Conservation (phyloP, 1,284 basidiomycete species). For the Cerrena zonata region DNA sequence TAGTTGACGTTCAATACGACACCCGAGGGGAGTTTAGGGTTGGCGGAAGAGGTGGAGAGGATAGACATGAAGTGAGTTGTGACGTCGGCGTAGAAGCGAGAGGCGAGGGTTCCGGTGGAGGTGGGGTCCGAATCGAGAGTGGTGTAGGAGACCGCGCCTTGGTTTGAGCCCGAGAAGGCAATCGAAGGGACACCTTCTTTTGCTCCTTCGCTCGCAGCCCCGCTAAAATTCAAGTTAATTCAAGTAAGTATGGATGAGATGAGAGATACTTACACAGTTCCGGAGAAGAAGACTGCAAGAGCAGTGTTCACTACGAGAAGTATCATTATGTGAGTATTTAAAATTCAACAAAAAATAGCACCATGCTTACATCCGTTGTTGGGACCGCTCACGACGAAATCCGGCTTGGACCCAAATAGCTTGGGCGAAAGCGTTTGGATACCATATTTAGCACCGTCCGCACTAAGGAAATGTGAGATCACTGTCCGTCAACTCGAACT, state of each 20-base stretch:
- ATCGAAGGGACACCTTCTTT: conserved; percentile 42
- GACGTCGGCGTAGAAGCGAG: conserved; percentile 37
- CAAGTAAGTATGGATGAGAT: conserved; percentile 13
- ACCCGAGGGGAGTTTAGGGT: conserved; percentile 35
- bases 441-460: conserved; percentile 40
- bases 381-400: conserved; percentile 44
- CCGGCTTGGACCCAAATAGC: conserved; percentile 38
- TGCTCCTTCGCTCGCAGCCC: conserved; percentile 41
- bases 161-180: conserved; percentile 41
- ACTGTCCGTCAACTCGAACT: background rate
- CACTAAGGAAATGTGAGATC: conserved; percentile 17
- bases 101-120: conserved; percentile 29
- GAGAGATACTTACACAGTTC: conserved; percentile 37
- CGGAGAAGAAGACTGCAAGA: conserved; percentile 29
- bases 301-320: conserved; percentile 20
- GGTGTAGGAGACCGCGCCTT: conserved; percentile 41
- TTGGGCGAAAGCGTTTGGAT: conserved; percentile 42
- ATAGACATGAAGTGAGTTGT: conserved; percentile 34
- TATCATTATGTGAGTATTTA: no score
- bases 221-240: no score
- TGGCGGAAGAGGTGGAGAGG: conserved; percentile 25
- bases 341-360: background rate
- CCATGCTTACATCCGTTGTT: conserved; percentile 42
- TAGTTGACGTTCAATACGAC: conserved; percentile 48
- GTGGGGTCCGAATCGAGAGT: conserved; percentile 33